Base-by-base conservation (phyloP, 2,329 filamentous ascomycete species). In the Albifimbria verrucaria region DNA sequence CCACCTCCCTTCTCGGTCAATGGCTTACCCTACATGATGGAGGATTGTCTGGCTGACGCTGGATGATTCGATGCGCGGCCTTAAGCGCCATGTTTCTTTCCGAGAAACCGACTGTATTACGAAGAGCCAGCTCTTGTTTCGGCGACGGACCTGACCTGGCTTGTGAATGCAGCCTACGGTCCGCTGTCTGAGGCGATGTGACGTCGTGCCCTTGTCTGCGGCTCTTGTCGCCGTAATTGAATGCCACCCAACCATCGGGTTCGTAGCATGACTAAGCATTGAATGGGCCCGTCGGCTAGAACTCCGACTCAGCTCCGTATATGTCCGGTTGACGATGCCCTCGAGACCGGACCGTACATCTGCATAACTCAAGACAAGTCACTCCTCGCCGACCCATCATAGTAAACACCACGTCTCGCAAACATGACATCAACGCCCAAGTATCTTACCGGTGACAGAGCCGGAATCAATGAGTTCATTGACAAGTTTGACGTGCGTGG, bases 401-500 rank as follows among this genome's bases (percentile, higher is more conserved):
- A n/a, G n/a, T n/a, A n/a, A n/a, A n/a, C n/a, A n/a, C n/a, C n/a
- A n/a, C n/a, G 3, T 43, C 22, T 43, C 41, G n/a, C 41, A 43
- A n/a, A n/a, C n/a, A 68, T 72, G 69, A 10, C 64, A 4, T 32
- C 62, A 0, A 41, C 69, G 56, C 65, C 83, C n/a, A 80, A 80
- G 58, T 80, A 92, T 67, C 79, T 99, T 59, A 93, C 87, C 36
- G 92, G 92, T 68, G 86, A 97, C 67, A 80, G 81, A 58, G 77
- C 82, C 54, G 89, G 83, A 44, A 89, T 97, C 61, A 82, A 87
- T 48, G 86, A 88, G 49, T 99, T 99, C 69, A 77, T 99, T 56
- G 87, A 90, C 73, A 85, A 85, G 67, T 99, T 97, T 67, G 94
- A 99, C 77, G 94, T 96, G 74, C 74, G 91, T 72, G 65, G 64